A percentile compares a stretch with the other conserved stretches of the same genome.
These are phyloP conservation scores for Fusarium veterinarium DNA, from an alignment of 2,329 filamentous ascomycete species.

Conservation along the genomic window DNA sequence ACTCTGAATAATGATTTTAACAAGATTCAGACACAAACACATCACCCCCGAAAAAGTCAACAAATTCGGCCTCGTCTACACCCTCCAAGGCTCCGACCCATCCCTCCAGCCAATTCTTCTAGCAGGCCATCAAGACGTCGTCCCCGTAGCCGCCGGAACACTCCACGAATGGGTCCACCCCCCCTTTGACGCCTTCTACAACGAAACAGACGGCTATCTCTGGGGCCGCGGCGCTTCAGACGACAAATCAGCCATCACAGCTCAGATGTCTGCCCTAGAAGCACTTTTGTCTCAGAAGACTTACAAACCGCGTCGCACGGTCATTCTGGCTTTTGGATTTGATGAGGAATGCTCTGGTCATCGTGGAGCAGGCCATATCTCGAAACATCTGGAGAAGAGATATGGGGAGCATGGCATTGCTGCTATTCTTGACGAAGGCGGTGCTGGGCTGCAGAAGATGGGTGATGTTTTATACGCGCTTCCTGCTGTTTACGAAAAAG, in stretches of 20 bases:
- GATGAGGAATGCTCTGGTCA: slow-evolving; percentile 70
- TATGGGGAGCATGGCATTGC: slow-evolving; percentile 68
- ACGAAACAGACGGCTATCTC: slow-evolving; percentile 48
- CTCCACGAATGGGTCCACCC: slow-evolving; percentile 51
- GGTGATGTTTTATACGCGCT: slow-evolving; percentile 62
- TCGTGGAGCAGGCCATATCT: slow-evolving; percentile 65
- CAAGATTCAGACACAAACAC: slow-evolving; percentile 50
- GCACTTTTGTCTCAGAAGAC: slow-evolving; percentile 58
- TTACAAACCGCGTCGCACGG: slow-evolving; percentile 64
- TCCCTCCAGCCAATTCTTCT: slow-evolving; percentile 56
- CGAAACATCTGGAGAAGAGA: slow-evolving; percentile 58
- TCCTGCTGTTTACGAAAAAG: slow-evolving; percentile 71
- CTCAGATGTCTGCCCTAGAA: slow-evolving; percentile 55
- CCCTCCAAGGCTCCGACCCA: slow-evolving; percentile 63
- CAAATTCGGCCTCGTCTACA: slow-evolving; percentile 69
- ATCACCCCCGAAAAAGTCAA: slow-evolving; percentile 65
- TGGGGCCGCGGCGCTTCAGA: slow-evolving; percentile 55
- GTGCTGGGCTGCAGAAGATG: slow-evolving; percentile 62
- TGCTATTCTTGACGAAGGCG: slow-evolving; percentile 72
- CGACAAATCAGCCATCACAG: slow-evolving; percentile 55
- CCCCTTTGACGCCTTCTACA: slow-evolving; percentile 53
- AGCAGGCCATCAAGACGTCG: slow-evolving; percentile 56
- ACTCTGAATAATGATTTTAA: neutral
- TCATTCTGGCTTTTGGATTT: slow-evolving; percentile 71
- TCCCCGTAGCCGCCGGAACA: slow-evolving; percentile 55